A percentile compares a stretch with the other conserved stretches of the same genome.
Conservation (phyloP, 208 protist genomes). For the Crithidia fasciculata region DNA sequence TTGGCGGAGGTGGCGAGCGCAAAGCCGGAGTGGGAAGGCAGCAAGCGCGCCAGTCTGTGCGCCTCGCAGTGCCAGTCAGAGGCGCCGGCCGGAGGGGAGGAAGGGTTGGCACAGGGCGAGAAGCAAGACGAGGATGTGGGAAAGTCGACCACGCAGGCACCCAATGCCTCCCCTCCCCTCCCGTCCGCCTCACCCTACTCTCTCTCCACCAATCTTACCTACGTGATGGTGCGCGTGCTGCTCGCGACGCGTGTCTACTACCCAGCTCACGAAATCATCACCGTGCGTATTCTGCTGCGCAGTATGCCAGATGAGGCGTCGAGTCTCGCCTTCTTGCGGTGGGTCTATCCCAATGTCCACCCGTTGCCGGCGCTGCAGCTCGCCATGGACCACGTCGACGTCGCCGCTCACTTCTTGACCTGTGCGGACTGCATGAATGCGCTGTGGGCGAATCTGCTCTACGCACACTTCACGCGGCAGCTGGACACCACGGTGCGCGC, state of each 20-base stretch:
- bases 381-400: conserved; percentile 53
- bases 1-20: background rate
- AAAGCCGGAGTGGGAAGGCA: conserved; percentile 5
- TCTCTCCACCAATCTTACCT: conserved; percentile 28
- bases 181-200: conserved; percentile 3
- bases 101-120: no score
- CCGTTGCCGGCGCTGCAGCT: conserved; percentile 72
- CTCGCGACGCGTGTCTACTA: conserved; percentile 79
- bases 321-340: conserved; percentile 52
- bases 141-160: no score
- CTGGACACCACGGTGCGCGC: conserved; percentile 54
- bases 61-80: background rate
- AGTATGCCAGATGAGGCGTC: conserved; percentile 44
- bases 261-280: conserved; percentile 55
- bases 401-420: conserved; percentile 52
- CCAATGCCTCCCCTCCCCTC: no score
- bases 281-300: conserved; percentile 50
- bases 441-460: conserved; percentile 85
- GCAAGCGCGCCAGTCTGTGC: conserved; percentile 5
- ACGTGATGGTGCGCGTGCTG: conserved; percentile 38
- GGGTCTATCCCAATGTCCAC: conserved; percentile 81
- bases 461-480: conserved; percentile 63
- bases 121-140: no score
- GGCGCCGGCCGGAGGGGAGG: background rate
- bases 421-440: conserved; percentile 62